A percentile compares a stretch with the other conserved stretches of the same genome.
Evolutionary conservation across 2,329 filamentous ascomycete species (phyloP).

Genomic region (Pyrenochaeta sp.): DNA sequence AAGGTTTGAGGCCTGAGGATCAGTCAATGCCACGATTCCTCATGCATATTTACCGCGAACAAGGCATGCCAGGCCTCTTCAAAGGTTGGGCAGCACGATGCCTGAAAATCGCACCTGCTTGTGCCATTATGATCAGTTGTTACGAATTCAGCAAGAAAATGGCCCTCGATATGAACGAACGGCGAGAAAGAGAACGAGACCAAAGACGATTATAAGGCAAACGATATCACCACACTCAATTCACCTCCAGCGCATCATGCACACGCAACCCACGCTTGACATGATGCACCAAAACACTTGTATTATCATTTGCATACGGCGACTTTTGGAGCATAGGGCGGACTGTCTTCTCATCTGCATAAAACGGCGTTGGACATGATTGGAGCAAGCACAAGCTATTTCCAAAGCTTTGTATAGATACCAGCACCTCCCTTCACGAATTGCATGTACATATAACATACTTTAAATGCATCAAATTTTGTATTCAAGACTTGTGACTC

Average conservation of each 20-base stretch:
- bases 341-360: slow-evolving; percentile 12
- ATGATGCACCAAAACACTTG: neutral
- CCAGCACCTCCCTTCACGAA: slow-evolving; percentile 6
- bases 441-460: slow-evolving; percentile 9
- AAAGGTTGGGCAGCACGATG: slow-evolving; percentile 90
- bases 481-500: no score
- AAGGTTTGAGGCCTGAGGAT: slow-evolving; percentile 69
- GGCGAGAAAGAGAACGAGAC: slow-evolving; percentile 41
- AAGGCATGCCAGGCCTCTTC: slow-evolving; percentile 83
- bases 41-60: slow-evolving; percentile 88
- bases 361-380: slow-evolving; percentile 9
- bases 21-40: slow-evolving; percentile 81
- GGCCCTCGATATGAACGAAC: slow-evolving; percentile 77
- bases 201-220: no score
- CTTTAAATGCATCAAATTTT: neutral
- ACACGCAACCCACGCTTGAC: slow-evolving; percentile 1
- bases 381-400: neutral
- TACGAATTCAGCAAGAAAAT: slow-evolving; percentile 95
- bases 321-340: slow-evolving; percentile 2
- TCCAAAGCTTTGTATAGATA: slow-evolving; percentile 10
- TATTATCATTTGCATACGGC: slow-evolving; percentile 5
- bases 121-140: slow-evolving; percentile 98
- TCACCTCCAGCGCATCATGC: neutral
- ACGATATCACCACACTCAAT: no score
- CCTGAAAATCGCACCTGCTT: slow-evolving; percentile 93